Percentiles rank a stretch among this genome's conserved stretches.
Evolutionary conservation across 2,329 filamentous ascomycete species (phyloP).

Genomic region (Curvularia lunata): DNA sequence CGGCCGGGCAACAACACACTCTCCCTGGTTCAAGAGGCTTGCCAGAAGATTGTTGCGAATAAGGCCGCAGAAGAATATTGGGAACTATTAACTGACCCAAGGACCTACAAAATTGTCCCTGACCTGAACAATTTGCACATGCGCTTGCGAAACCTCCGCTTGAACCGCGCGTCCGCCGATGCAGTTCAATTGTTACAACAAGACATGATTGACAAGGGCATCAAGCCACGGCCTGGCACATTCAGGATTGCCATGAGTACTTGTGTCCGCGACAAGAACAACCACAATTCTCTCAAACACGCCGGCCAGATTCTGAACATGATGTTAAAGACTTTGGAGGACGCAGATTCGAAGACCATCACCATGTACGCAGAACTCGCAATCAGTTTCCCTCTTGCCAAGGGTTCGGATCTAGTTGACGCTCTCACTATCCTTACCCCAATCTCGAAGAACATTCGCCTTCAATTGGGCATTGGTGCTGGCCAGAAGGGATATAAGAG

Average conservation of each 20-base stretch:
- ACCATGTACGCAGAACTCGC: conserved; percentile 43
- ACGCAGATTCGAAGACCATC: conserved; percentile 40
- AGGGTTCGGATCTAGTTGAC: conserved; percentile 37
- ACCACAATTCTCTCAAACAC: conserved; percentile 69
- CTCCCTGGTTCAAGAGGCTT: conserved; percentile 70
- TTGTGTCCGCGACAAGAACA: conserved; percentile 78
- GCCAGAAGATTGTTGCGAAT: conserved; percentile 65
- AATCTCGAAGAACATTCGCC: conserved; percentile 33
- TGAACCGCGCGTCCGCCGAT: conserved; percentile 69
- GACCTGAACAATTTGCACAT: conserved; percentile 73
- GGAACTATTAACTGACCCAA: conserved; percentile 67
- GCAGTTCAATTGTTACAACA: conserved; percentile 63
- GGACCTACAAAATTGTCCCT: conserved; percentile 67
- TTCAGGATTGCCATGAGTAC: conserved; percentile 76
- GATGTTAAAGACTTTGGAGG: conserved; percentile 37
- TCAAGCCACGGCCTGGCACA: conserved; percentile 53
- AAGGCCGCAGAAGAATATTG: conserved; percentile 77
- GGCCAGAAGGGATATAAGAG: conserved; percentile 6
- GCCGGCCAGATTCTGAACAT: conserved; percentile 68
- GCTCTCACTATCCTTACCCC: conserved; percentile 39
- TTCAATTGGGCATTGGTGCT: conserved; percentile 41
- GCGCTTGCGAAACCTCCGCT: conserved; percentile 71
- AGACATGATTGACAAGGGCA: conserved; percentile 35
- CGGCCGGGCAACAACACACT: conserved; percentile 64
- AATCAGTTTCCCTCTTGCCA: conserved; percentile 35